phyloP scores from a whole-genome alignment of 202 grass and related monocot genomes.

The Schoenoplectus tabernaemontani region DNA sequence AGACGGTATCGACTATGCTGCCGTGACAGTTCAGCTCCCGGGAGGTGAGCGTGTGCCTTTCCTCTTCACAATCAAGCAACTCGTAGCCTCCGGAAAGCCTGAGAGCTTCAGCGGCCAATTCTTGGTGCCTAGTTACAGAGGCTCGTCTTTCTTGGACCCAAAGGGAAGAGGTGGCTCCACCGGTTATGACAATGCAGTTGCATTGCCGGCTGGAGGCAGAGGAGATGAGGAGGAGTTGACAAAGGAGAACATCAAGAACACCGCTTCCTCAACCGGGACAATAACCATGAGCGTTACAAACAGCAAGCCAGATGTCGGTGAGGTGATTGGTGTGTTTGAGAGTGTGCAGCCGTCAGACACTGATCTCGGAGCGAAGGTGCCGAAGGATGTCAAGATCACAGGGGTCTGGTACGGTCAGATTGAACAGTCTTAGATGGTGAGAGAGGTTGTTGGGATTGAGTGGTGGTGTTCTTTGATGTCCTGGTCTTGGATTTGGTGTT shows the following conservation, averaged over 20 bases:
- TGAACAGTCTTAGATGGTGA: constrained; percentile 26
- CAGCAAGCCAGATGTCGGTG: constrained; percentile 63
- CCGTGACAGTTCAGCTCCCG: constrained; percentile 83
- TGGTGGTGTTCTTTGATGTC: not conserved
- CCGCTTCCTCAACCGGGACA: constrained; percentile 45
- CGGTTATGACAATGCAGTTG: constrained; percentile 88
- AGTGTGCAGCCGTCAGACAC: constrained; percentile 94
- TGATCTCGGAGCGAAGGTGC: constrained; percentile 74
- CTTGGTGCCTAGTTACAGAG: constrained; percentile 88
- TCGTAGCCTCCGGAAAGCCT: constrained; percentile 79
- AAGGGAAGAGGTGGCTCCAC: constrained; percentile 87
- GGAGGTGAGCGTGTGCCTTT: constrained; percentile 92
- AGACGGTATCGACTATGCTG: constrained; percentile 93
- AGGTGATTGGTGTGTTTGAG: constrained; percentile 88
- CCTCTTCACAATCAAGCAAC: constrained; percentile 95
- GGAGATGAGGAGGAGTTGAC: constrained; percentile 85
- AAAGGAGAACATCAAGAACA: constrained; percentile 97
- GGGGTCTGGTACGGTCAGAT: constrained; percentile 90
- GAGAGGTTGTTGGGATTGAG: not conserved
- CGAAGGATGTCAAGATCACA: constrained; percentile 99
- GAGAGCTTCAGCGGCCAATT: constrained; percentile 82
- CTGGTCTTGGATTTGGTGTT: not conserved
- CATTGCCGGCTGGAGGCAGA: constrained; percentile 78
- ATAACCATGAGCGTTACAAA: constrained; percentile 84
- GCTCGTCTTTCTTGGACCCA: constrained; percentile 86